These are phyloP conservation scores for Sclerotinia nivalis DNA, from an alignment of 2,329 filamentous ascomycete genomes.

Conservation along the genomic window DNA sequence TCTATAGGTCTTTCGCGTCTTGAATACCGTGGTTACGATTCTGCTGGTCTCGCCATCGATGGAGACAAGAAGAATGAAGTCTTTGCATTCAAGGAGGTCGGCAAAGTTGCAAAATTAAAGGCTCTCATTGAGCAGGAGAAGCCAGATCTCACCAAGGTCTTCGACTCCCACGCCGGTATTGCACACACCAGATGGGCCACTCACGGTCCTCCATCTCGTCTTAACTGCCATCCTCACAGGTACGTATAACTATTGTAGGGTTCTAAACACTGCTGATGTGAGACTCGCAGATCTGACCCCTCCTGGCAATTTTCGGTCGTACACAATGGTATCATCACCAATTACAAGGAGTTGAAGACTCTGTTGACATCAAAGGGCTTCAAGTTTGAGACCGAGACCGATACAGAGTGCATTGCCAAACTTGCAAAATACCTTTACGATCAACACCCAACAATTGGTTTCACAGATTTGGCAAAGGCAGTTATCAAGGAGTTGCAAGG, in stretches of 20 bases:
- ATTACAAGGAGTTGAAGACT: constrained; percentile 99
- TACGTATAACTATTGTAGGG: constrained; percentile 48
- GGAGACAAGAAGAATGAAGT: constrained; percentile 99
- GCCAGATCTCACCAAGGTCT: constrained; percentile 86
- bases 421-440: constrained; percentile 98
- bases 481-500: constrained; percentile 98
- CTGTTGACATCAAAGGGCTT: constrained; percentile 93
- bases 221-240: constrained; percentile 99
- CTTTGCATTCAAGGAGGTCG: constrained; percentile 96
- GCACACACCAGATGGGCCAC: constrained; percentile 99
- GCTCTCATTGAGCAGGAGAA: constrained; percentile 83
- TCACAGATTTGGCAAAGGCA: constrained; percentile 94
- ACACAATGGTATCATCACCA: constrained; percentile 99
- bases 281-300: constrained; percentile 72
- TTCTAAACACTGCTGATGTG: constrained; percentile 27
- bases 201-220: constrained; percentile 87
- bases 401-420: constrained; percentile 99
- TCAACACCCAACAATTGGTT: constrained; percentile 89
- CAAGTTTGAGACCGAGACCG: constrained; percentile 98
- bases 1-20: constrained; percentile 69
- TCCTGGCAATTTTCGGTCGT: constrained; percentile 96
- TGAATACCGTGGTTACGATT: constrained; percentile 98
- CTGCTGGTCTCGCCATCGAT: constrained; percentile 91
- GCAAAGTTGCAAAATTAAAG: constrained; percentile 97
- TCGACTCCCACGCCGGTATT: constrained; percentile 97